These are phyloP conservation scores for Neonectria coccinea DNA, from an alignment of 2,329 filamentous ascomycete genomes.

Conservation along the genomic window DNA sequence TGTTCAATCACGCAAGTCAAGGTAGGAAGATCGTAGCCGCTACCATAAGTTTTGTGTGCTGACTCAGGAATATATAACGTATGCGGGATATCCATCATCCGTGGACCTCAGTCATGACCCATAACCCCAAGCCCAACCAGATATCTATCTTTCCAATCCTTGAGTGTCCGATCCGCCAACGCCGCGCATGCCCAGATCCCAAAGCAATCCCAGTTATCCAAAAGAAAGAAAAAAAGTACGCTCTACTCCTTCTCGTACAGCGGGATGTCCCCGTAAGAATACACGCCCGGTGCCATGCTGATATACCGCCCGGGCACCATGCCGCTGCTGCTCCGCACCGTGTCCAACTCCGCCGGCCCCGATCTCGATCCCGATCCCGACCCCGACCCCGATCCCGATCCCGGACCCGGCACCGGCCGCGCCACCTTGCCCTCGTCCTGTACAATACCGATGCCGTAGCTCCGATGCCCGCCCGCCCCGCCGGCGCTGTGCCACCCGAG, in stretches of 20 bases:
- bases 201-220: not conserved
- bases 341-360: slow-evolving; percentile 12
- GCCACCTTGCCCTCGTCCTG: slow-evolving; percentile 43
- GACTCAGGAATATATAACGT: not conserved
- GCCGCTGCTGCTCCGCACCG: slow-evolving; percentile 26
- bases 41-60: not conserved
- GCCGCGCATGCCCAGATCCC: slow-evolving; percentile 15
- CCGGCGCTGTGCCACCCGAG: slow-evolving; percentile 41
- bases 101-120: slow-evolving; percentile 19
- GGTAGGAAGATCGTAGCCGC: not conserved
- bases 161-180: slow-evolving; percentile 9
- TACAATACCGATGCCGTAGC: slow-evolving; percentile 45
- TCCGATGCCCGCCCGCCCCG: slow-evolving; percentile 23
- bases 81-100: slow-evolving; percentile 10
- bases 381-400: not conserved
- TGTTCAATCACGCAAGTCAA: not conserved
- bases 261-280: slow-evolving; percentile 43
- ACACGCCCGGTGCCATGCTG: slow-evolving; percentile 44
- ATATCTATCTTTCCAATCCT: slow-evolving; percentile 2
- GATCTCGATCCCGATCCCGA: not conserved
- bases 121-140: slow-evolving; percentile 2
- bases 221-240: not conserved
- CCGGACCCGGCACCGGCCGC: not conserved
- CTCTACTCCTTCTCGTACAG: slow-evolving; percentile 35
- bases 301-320: slow-evolving; percentile 37